These are phyloP conservation scores for Agapanthus africanus DNA, from an alignment of 106 monocot genomes.

Conservation along the genomic window DNA sequence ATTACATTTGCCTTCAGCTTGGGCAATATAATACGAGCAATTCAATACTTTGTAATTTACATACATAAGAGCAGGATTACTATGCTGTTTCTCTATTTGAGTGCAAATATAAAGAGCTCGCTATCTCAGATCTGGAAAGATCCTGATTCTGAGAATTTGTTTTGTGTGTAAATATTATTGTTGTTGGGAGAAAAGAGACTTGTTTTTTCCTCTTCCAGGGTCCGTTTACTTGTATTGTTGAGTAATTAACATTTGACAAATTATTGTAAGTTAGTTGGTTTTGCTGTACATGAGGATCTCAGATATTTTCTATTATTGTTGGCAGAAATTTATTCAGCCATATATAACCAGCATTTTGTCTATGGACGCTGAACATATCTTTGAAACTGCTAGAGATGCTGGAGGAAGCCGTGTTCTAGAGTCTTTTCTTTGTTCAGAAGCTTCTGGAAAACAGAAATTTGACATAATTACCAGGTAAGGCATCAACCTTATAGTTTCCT, in stretches of 20 bases:
- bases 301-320: neutral
- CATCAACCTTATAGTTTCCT: neutral
- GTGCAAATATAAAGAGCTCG: neutral
- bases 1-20: no score
- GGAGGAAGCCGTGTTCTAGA: slow-evolving; percentile 52
- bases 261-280: no score
- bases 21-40: no score
- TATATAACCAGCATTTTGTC: slow-evolving; percentile 33
- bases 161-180: neutral
- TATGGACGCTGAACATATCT: slow-evolving; percentile 32
- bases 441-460: slow-evolving; percentile 30
- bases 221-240: neutral
- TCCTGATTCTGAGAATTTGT: neutral
- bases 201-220: neutral
- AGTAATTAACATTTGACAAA: neutral
- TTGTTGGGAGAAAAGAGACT: neutral
- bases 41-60: neutral
- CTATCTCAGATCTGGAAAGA: slow-evolving; percentile 4
- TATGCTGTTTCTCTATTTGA: neutral
- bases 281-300: neutral
- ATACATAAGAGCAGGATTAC: neutral
- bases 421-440: slow-evolving; percentile 56
- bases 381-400: slow-evolving; percentile 55
- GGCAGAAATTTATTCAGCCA: slow-evolving; percentile 28
- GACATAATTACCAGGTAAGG: slow-evolving; percentile 8